Evolutionary conservation across 306 rosid genomes (phyloP).

Genomic region (Cotoneaster glaucophyllus): DNA sequence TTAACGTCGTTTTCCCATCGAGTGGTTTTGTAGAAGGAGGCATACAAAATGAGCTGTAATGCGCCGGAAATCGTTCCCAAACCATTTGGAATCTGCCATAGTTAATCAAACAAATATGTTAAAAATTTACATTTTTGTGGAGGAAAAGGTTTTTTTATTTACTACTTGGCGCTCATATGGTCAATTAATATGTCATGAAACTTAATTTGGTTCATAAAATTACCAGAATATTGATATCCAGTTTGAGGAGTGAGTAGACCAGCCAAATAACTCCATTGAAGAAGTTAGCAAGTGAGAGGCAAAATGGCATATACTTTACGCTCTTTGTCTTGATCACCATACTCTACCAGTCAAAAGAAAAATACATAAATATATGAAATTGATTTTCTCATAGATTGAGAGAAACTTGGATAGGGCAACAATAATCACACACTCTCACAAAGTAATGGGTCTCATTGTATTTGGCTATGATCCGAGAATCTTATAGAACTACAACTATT

Average conservation of each 20-base stretch:
- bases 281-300: constrained; percentile 58
- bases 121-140: background rate
- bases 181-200: background rate
- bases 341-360: constrained; percentile 23
- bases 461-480: background rate
- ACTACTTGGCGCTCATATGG: background rate
- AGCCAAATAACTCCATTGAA: constrained; percentile 52
- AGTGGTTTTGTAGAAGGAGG: constrained; percentile 47
- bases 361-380: background rate
- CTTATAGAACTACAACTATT: background rate
- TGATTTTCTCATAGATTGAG: background rate
- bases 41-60: constrained; percentile 52
- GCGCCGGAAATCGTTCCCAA: constrained; percentile 60
- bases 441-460: too few relatives aligned
- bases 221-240: constrained; percentile 65
- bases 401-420: background rate
- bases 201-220: background rate
- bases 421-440: too few relatives aligned
- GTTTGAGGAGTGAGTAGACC: constrained; percentile 46
- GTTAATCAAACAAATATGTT: background rate
- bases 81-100: constrained; percentile 38
- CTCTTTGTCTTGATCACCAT: constrained; percentile 63
- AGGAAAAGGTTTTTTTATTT: background rate
- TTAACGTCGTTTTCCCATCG: constrained; percentile 25
- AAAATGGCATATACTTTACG: constrained; percentile 86